A percentile compares a stretch with the other conserved stretches of the same genome.
Conservation (phyloP, 176 grass and related monocot species). For the Bothriochloa decipiens region DNA sequence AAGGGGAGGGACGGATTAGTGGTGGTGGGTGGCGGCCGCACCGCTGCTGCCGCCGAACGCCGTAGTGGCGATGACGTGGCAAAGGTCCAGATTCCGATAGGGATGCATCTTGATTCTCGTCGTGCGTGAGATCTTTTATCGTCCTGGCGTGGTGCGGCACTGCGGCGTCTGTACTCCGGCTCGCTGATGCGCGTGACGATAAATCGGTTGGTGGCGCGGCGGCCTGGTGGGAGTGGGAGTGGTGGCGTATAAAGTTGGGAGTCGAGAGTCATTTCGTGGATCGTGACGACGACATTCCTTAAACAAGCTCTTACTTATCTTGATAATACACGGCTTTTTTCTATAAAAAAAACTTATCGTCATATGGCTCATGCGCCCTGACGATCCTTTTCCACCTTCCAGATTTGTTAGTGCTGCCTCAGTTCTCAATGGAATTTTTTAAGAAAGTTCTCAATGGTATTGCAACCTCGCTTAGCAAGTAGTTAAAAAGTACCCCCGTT, state of each 20-base stretch:
- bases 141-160: not conserved
- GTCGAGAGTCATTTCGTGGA: not conserved
- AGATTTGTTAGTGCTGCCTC: too few species aligned
- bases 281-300: too few species aligned
- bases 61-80: conserved; percentile 48
- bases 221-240: not conserved
- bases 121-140: not conserved
- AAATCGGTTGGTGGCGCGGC: too few species aligned
- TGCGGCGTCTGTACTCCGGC: not conserved
- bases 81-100: conserved; percentile 30
- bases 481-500: too few species aligned
- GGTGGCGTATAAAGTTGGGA: not conserved
- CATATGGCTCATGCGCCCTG: too few species aligned
- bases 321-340: too few species aligned
- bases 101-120: conserved; percentile 1
- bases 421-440: too few species aligned
- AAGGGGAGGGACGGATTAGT: not conserved
- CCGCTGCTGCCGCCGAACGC: not conserved
- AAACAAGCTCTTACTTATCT: too few species aligned
- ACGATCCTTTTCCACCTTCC: too few species aligned
- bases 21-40: not conserved
- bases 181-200: not conserved
- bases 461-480: too few species aligned
- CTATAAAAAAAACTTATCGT: too few species aligned
- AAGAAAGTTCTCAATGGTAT: too few species aligned